These are phyloP conservation scores for Stemphylium lycopersici DNA, from an alignment of 2,329 filamentous ascomycete species.

Conservation along the genomic window DNA sequence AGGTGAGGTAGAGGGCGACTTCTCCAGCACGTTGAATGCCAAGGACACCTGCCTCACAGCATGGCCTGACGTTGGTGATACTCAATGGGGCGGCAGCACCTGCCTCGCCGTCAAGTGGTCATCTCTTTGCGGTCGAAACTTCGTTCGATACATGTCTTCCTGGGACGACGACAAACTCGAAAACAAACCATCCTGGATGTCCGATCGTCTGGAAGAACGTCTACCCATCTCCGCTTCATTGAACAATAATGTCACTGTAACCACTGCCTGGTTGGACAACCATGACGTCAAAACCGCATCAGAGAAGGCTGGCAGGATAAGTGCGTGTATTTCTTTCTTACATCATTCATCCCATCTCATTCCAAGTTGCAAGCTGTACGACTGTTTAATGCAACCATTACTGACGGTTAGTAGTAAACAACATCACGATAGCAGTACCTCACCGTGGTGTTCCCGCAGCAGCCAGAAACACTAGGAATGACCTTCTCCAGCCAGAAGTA, in stretches of 20 bases:
- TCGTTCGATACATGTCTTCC: conserved; percentile 8
- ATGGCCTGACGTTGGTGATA: conserved; percentile 13
- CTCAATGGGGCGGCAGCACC: conserved; percentile 6
- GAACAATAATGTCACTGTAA: conserved; percentile 9
- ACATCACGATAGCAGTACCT: conserved; percentile 14
- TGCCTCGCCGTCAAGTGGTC: conserved; percentile 13
- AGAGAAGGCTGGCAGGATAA: conserved; percentile 9
- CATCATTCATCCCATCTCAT: not conserved
- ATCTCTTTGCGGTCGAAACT: conserved; percentile 8
- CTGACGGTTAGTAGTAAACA: conserved; percentile 4
- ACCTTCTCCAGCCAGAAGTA: conserved; percentile 9
- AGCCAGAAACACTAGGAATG: conserved; percentile 6
- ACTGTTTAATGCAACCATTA: not conserved
- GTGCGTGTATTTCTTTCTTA: not conserved
- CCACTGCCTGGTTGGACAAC: conserved; percentile 7
- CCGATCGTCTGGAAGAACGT: conserved; percentile 2
- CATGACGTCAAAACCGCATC: conserved; percentile 2
- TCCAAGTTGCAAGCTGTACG: not conserved
- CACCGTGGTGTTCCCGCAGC: conserved; percentile 10
- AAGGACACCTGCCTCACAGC: conserved; percentile 3
- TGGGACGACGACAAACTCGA: conserved; percentile 3
- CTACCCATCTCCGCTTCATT: conserved; percentile 6
- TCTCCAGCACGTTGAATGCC: conserved; percentile 3
- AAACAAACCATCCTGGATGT: conserved; percentile 3
- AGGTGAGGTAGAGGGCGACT: conserved; percentile 8